Evolutionary conservation across 257 asterid genomes (phyloP).

Genomic region (Gentiana dahurica): DNA sequence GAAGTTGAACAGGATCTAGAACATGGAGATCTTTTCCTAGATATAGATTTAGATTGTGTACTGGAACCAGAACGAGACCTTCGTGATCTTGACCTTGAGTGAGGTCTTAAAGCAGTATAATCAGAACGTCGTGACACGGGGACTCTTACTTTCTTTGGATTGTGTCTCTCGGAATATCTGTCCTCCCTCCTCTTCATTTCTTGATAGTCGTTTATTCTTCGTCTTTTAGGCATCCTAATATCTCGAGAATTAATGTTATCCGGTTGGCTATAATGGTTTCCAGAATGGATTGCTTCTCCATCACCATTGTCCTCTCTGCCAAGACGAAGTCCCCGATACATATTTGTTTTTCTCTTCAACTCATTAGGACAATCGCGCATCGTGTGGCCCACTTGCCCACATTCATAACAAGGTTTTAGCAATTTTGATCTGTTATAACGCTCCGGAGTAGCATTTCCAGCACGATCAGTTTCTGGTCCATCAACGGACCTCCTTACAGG

Average conservation of each 20-base stretch:
- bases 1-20: slow-evolving; percentile 24
- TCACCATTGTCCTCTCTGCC: slow-evolving; percentile 13
- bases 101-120: slow-evolving; percentile 26
- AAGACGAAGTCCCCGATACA: slow-evolving; percentile 10
- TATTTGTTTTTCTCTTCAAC: slow-evolving; percentile 12
- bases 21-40: slow-evolving; percentile 11
- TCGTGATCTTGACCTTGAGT: slow-evolving; percentile 20
- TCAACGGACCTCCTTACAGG: slow-evolving; percentile 16
- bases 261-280: slow-evolving; percentile 10
- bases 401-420: slow-evolving; percentile 16
- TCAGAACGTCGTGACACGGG: slow-evolving; percentile 32
- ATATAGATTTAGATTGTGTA: slow-evolving; percentile 9
- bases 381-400: slow-evolving; percentile 31
- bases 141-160: slow-evolving; percentile 21
- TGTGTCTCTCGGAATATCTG: slow-evolving; percentile 16
- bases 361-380: slow-evolving; percentile 19
- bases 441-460: slow-evolving; percentile 2
- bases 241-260: slow-evolving; percentile 18
- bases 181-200: slow-evolving; percentile 21
- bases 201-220: slow-evolving; percentile 15
- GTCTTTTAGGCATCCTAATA: slow-evolving; percentile 12
- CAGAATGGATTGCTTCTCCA: slow-evolving; percentile 14
- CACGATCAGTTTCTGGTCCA: slow-evolving; percentile 13
- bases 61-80: slow-evolving; percentile 10
- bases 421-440: slow-evolving; percentile 2